These are phyloP conservation scores for Rhododendron kiyosumense DNA, from an alignment of 148 eudicot species.

Conservation along the genomic window DNA sequence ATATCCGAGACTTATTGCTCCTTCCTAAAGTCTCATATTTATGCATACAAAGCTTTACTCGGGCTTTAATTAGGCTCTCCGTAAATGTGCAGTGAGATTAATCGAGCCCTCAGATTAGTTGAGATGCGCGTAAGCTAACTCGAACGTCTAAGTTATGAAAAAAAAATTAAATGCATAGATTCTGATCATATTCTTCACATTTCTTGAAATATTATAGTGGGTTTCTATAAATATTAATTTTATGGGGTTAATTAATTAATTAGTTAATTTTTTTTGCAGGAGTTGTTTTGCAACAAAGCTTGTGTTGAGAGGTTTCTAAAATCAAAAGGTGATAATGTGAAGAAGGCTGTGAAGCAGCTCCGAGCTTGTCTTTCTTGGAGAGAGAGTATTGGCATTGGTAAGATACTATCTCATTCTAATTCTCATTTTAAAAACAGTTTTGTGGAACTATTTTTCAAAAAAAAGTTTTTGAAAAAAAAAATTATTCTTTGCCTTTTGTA, in stretches of 20 bases:
- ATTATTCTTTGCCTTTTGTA: too few species aligned
- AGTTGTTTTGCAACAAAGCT: slow-evolving; percentile 77
- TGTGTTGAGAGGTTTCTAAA: slow-evolving; percentile 85
- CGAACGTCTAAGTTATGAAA: too few species aligned
- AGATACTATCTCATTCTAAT: neutral
- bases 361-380: slow-evolving; percentile 86
- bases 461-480: too few species aligned
- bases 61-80: too few species aligned
- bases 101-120: neutral
- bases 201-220: too few species aligned
- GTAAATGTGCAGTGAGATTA: too few species aligned
- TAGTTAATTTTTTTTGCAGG: slow-evolving; percentile 32
- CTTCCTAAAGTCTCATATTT: too few species aligned
- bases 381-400: slow-evolving; percentile 43
- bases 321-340: slow-evolving; percentile 75
- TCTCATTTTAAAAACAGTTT: neutral
- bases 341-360: slow-evolving; percentile 80
- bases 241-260: neutral
- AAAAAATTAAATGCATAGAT: neutral
- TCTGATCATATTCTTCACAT: neutral
- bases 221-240: neutral
- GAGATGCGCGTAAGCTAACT: neutral
- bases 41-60: too few species aligned
- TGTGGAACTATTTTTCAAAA: neutral
- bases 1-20: too few species aligned